Evolutionary conservation across 495 filamentous ascomycete genomes (phyloP).

Genomic region (Jackrogersella multiformis): DNA sequence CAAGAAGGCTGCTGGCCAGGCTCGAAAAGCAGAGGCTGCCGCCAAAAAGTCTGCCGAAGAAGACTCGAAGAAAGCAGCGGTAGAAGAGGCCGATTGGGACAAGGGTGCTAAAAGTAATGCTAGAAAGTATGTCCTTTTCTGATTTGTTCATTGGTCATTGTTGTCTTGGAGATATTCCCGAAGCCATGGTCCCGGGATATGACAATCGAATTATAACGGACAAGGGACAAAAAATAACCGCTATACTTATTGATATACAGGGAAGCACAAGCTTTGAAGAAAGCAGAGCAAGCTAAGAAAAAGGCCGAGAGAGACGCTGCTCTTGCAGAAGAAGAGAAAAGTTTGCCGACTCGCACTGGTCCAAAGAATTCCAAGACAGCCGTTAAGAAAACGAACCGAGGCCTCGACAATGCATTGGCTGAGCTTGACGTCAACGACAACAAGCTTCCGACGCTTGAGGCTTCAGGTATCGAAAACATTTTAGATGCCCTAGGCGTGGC

Average conservation of each 20-base stretch:
- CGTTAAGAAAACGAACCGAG: slow-evolving; percentile 70
- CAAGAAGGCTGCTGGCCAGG: slow-evolving; percentile 92
- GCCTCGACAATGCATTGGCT: slow-evolving; percentile 68
- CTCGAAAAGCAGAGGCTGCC: slow-evolving; percentile 90
- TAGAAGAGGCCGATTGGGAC: slow-evolving; percentile 80
- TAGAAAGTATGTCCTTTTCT: slow-evolving; percentile 75
- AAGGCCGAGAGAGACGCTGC: slow-evolving; percentile 88
- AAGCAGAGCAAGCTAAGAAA: slow-evolving; percentile 83
- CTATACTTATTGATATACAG: slow-evolving; percentile 53
- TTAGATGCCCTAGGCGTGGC: slow-evolving; percentile 81
- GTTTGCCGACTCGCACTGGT: slow-evolving; percentile 66
- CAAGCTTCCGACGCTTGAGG: slow-evolving; percentile 68
- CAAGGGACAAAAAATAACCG: background rate
- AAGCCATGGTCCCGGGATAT: background rate
- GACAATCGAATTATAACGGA: background rate
- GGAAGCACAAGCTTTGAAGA: slow-evolving; percentile 85
- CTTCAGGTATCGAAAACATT: slow-evolving; percentile 88
- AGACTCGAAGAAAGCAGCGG: slow-evolving; percentile 70
- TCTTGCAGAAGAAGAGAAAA: slow-evolving; percentile 85
- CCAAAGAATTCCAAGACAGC: slow-evolving; percentile 67
- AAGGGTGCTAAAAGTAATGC: slow-evolving; percentile 84
- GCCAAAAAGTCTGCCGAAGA: slow-evolving; percentile 77
- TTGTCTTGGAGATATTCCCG: background rate
- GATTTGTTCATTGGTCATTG: background rate
- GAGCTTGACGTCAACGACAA: slow-evolving; percentile 69